phyloP scores from a whole-genome alignment of 257 asterid species.

The Nicotiana tomentosiformis region DNA sequence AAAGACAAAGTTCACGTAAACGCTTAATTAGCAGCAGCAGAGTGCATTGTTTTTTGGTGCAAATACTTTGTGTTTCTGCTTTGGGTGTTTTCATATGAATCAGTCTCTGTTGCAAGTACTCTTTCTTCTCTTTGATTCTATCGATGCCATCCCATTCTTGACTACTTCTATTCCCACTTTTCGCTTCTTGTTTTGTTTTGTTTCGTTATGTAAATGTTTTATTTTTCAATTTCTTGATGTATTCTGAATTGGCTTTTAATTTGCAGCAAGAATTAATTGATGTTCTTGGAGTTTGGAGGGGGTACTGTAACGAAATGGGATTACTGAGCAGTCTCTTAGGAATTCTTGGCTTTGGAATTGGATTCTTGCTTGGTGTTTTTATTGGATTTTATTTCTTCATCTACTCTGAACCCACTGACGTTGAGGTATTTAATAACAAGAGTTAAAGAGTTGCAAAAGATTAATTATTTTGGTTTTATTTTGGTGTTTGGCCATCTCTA shows the following conservation, averaged over 20 bases:
- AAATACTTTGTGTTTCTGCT: background rate
- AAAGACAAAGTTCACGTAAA: background rate
- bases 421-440: constrained; percentile 32
- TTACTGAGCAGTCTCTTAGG: constrained; percentile 62
- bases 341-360: constrained; percentile 63
- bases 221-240: background rate
- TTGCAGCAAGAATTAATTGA: background rate
- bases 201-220: too few relatives aligned
- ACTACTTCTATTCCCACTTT: too few relatives aligned
- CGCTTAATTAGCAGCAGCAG: background rate
- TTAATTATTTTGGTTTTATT: background rate
- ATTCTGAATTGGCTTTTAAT: too few relatives aligned
- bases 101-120: background rate
- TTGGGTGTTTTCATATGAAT: background rate
- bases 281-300: background rate
- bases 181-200: too few relatives aligned
- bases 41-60: background rate
- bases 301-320: constrained; percentile 40
- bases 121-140: too few relatives aligned
- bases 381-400: constrained; percentile 69
- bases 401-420: constrained; percentile 44
- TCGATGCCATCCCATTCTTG: too few relatives aligned
- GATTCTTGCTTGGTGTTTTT: constrained; percentile 52
- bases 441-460: too few relatives aligned
- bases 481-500: background rate